Evolutionary conservation across 495 filamentous ascomycete species (phyloP).

Genomic region (Clohesyomyces aquaticus): DNA sequence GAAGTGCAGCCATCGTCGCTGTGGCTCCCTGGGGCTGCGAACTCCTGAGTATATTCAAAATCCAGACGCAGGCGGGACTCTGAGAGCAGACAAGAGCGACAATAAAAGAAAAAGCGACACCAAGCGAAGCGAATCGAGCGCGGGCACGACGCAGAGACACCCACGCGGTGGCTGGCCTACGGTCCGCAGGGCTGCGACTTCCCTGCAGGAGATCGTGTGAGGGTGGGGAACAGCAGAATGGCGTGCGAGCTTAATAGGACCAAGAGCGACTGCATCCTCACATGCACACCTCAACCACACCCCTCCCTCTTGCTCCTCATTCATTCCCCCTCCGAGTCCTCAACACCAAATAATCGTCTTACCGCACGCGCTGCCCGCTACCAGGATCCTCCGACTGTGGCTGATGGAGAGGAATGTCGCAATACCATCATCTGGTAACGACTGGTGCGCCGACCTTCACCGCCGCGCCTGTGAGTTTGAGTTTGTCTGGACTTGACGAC

Average conservation of each 20-base stretch:
- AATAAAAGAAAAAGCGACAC: not conserved
- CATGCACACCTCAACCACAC: not conserved
- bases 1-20: too few species aligned
- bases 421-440: conserved; percentile 15
- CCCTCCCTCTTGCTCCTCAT: not conserved
- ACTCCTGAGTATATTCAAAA: too few species aligned
- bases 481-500: conserved; percentile 39
- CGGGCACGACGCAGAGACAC: not conserved
- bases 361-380: conserved; percentile 4
- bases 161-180: not conserved
- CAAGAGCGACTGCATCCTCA: not conserved
- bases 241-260: not conserved
- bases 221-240: not conserved
- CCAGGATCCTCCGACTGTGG: conserved; percentile 12
- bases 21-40: too few species aligned
- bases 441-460: conserved; percentile 35
- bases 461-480: conserved; percentile 30
- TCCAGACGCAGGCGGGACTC: too few species aligned
- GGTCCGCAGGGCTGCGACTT: not conserved
- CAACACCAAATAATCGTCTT: not conserved
- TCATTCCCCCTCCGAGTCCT: not conserved
- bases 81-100: not conserved
- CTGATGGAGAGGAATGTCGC: conserved; percentile 38
- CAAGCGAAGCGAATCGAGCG: too few species aligned
- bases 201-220: not conserved